Base-by-base conservation (phyloP, 495 filamentous ascomycete species). In the Schizothecium vesticola region DNA sequence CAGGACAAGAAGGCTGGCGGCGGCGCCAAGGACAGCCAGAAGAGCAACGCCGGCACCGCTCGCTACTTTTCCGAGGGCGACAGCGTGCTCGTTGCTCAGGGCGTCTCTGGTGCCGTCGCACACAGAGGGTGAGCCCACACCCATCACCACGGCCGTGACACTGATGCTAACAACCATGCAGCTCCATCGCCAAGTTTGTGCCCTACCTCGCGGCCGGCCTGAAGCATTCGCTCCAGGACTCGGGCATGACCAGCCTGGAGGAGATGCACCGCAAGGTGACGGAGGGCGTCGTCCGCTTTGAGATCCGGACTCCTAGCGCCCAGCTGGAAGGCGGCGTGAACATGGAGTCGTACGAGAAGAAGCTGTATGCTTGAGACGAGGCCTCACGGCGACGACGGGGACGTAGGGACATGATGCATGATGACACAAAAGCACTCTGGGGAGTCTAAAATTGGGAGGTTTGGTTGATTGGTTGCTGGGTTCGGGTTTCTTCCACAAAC, bases 311-410 rank as follows among this genome's bases (percentile, higher is more conserved):
- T 63, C 91, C 92, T 65, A 97, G 93, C 81, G 95, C 96, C 59
- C 91, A 94, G 86, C 85, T 94, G 63, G 95, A 99, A 85, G 95
- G 95, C 70, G 92, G 92, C 75, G 93, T 99, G 72, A 94, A 98
- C 74, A 90, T 99, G 85, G 92, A 98, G 82, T 95, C 90, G 79
- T 98, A 95, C 79, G 96, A 97, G 83, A 99, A 98, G 90, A 99
- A 97, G 84, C 89, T 99, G 69, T 99, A 97, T 80, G 91, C 93
- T 68, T 97, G 90, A 65, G 43, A 36, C 10, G 16, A n/a, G 43
- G 59, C 51, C n/a, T n/a, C 51, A 59, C 33, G 59, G 31, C 22
- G 12, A 55, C 25, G 19, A 33, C 7, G 57, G 33, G 64, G 68
- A 63, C 59, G 28, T 10, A 29, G 28, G 51, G 57, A 64, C 59